Percentiles rank a stretch among this genome's conserved stretches.
Evolutionary conservation across 2,329 filamentous ascomycete genomes (phyloP).

Genomic region (Capronia coronata): DNA sequence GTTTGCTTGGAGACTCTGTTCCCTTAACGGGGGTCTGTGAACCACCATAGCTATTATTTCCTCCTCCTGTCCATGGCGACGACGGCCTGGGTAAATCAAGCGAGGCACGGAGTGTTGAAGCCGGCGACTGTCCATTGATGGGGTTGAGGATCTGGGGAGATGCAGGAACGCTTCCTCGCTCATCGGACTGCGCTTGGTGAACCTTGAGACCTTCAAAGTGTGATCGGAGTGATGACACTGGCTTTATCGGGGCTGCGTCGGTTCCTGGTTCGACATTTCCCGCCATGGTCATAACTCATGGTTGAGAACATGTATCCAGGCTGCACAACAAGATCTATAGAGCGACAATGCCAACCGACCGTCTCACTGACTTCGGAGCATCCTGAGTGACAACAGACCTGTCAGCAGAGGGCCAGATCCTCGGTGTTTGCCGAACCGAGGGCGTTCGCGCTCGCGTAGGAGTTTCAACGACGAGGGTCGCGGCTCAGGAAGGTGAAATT

Average conservation of each 20-base stretch:
- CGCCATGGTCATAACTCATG: constrained; percentile 18
- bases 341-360: neutral
- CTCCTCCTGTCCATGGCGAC: constrained; percentile 36
- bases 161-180: constrained; percentile 25
- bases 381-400: neutral
- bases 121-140: constrained; percentile 30
- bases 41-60: constrained; percentile 23
- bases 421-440: neutral
- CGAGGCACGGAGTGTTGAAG: constrained; percentile 35
- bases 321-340: neutral
- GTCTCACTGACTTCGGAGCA: neutral
- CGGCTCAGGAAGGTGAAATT: neutral
- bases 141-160: constrained; percentile 31
- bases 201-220: constrained; percentile 45
- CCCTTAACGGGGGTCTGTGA: constrained; percentile 29
- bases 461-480: neutral
- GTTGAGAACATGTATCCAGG: neutral
- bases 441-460: neutral
- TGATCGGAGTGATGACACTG: constrained; percentile 45
- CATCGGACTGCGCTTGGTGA: constrained; percentile 10
- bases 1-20: constrained; percentile 49
- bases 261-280: constrained; percentile 21
- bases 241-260: constrained; percentile 31
- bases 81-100: constrained; percentile 39
- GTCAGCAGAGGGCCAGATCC: neutral